phyloP scores from a whole-genome alignment of 2,329 filamentous ascomycete species.

The Penicillium concentricum region DNA sequence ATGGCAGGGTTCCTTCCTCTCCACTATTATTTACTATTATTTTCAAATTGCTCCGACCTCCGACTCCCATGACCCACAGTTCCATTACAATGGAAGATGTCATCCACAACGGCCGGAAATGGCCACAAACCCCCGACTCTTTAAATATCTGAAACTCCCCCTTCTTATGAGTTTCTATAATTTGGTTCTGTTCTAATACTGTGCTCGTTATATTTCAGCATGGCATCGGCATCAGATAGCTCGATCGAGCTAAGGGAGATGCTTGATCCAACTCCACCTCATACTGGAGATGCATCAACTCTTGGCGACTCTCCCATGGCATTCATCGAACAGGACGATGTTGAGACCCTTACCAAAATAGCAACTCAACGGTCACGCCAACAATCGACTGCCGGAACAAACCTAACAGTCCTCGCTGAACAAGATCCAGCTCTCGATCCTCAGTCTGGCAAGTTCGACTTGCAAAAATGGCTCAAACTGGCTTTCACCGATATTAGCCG shows the following conservation, averaged over 20 bases:
- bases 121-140: too few relatives aligned
- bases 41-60: too few relatives aligned
- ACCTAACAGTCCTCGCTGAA: slow-evolving; percentile 14
- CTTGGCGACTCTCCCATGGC: slow-evolving; percentile 5
- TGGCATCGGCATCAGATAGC: neutral
- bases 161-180: too few relatives aligned
- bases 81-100: too few relatives aligned
- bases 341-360: slow-evolving; percentile 22
- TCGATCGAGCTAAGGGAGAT: slow-evolving; percentile 1
- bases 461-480: slow-evolving; percentile 20
- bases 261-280: neutral
- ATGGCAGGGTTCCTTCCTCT: too few relatives aligned
- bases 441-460: slow-evolving; percentile 16
- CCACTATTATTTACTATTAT: too few relatives aligned
- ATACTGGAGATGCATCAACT: slow-evolving; percentile 1
- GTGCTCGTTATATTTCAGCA: neutral
- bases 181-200: too few relatives aligned
- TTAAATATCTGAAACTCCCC: too few relatives aligned
- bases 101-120: too few relatives aligned
- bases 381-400: slow-evolving; percentile 10
- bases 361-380: slow-evolving; percentile 21
- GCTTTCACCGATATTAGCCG: slow-evolving; percentile 17
- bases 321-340: slow-evolving; percentile 16
- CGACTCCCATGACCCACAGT: too few relatives aligned
- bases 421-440: slow-evolving; percentile 20